These are phyloP conservation scores for Pythium periplocum DNA, from an alignment of 352 stramenopile genomes.

Conservation along the genomic window DNA sequence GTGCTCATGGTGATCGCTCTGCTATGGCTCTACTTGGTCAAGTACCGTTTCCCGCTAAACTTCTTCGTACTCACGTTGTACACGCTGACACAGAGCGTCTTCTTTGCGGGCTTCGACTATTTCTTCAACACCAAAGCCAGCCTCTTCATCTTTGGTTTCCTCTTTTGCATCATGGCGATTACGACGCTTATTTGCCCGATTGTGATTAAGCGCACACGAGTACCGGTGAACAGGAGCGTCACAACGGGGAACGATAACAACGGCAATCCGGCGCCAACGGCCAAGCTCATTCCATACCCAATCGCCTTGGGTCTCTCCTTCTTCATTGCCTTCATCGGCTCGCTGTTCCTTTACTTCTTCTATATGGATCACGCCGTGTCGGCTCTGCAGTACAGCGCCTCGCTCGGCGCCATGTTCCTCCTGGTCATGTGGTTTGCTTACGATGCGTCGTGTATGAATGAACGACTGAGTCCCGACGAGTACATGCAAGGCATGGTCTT, in stretches of 20 bases:
- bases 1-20: conserved; percentile 45
- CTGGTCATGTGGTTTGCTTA: conserved; percentile 83
- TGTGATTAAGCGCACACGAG: conserved; percentile 28
- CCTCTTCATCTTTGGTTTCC: conserved; percentile 60
- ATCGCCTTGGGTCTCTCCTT: conserved; percentile 47
- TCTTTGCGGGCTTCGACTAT: conserved; percentile 50
- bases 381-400: conserved; percentile 43
- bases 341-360: conserved; percentile 56
- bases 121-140: conserved; percentile 53
- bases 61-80: conserved; percentile 56
- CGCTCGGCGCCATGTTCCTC: conserved; percentile 45
- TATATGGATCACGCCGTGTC: conserved; percentile 51
- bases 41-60: conserved; percentile 69
- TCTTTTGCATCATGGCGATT: conserved; percentile 57
- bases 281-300: conserved; percentile 52
- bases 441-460: conserved; percentile 74
- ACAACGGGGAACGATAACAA: background rate
- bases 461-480: conserved; percentile 65
- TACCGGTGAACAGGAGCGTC: background rate
- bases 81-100: conserved; percentile 53
- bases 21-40: conserved; percentile 67
- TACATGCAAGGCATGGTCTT: conserved; percentile 84
- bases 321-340: conserved; percentile 47
- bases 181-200: conserved; percentile 51
- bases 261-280: background rate